Conservation (phyloP, 495 filamentous ascomycete genomes). For the Apodospora peruviana region DNA sequence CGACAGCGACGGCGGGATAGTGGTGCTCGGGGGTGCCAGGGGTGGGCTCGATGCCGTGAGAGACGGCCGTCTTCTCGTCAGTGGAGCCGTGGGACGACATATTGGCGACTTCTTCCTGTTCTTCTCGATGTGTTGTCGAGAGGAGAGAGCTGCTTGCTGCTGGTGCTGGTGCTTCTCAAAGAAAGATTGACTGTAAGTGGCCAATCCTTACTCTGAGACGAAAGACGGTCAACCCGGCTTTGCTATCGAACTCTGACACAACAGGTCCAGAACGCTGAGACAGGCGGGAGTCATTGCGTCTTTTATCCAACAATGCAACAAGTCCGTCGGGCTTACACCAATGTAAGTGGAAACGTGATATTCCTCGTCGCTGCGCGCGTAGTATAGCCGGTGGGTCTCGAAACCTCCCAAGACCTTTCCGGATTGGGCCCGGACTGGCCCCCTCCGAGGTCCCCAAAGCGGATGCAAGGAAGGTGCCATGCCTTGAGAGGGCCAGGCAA, state of each 20-base stretch:
- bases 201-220: background rate
- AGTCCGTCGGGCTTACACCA: too few relatives aligned
- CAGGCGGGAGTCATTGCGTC: too few relatives aligned
- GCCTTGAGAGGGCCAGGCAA: background rate
- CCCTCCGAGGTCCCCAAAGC: conserved; percentile 22
- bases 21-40: too few relatives aligned
- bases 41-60: conserved; percentile 9
- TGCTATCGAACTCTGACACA: too few relatives aligned
- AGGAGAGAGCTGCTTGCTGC: background rate
- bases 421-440: conserved; percentile 10
- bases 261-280: too few relatives aligned
- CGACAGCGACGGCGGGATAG: conserved; percentile 20
- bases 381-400: background rate
- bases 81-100: conserved; percentile 29
- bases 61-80: conserved; percentile 17
- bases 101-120: conserved; percentile 4
- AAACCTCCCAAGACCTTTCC: background rate
- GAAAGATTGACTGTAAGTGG: too few relatives aligned
- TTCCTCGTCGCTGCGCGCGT: background rate
- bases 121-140: background rate
- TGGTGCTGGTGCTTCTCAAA: too few relatives aligned
- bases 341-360: too few relatives aligned
- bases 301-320: too few relatives aligned
- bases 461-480: conserved; percentile 8
- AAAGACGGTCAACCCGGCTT: too few relatives aligned